Evolutionary conservation across 2,329 filamentous ascomycete species (phyloP).

Genomic region (Exophiala xenobiotica): DNA sequence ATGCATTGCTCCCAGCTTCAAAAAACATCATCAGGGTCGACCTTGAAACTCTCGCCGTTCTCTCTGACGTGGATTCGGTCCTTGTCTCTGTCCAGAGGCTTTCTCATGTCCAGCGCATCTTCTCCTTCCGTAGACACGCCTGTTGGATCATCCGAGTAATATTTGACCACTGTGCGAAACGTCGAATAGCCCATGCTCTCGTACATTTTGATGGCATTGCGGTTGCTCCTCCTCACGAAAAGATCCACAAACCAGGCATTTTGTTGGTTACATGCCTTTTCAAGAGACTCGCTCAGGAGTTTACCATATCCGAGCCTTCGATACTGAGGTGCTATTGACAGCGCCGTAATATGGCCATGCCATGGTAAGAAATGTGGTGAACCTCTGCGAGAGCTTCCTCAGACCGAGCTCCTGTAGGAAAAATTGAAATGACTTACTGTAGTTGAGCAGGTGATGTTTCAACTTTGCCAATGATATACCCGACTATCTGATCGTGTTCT

Average conservation of each 20-base stretch:
- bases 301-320: conserved; percentile 84
- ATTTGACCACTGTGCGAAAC: conserved; percentile 82
- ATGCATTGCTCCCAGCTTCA: conserved; percentile 19
- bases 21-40: conserved; percentile 80
- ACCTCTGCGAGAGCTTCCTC: conserved; percentile 14
- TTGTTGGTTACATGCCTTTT: conserved; percentile 76
- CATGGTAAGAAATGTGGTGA: conserved; percentile 96
- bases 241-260: conserved; percentile 94
- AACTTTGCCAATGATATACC: conserved; percentile 97
- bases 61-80: conserved; percentile 72
- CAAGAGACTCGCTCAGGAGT: conserved; percentile 75
- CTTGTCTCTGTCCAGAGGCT: conserved; percentile 78
- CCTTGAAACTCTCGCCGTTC: conserved; percentile 74
- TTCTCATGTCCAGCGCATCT: conserved; percentile 97
- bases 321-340: conserved; percentile 85
- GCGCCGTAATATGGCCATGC: conserved; percentile 95
- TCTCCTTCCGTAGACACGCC: conserved; percentile 60
- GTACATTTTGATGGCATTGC: conserved; percentile 84
- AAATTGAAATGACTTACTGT: conserved; percentile 47
- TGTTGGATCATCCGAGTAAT: conserved; percentile 84
- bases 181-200: conserved; percentile 88
- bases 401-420: not conserved
- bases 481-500: conserved; percentile 85
- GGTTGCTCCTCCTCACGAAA: conserved; percentile 87
- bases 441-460: conserved; percentile 68